These are phyloP conservation scores for Ilyonectria mors-panacis DNA, from an alignment of 2,329 filamentous ascomycete genomes.

Conservation along the genomic window DNA sequence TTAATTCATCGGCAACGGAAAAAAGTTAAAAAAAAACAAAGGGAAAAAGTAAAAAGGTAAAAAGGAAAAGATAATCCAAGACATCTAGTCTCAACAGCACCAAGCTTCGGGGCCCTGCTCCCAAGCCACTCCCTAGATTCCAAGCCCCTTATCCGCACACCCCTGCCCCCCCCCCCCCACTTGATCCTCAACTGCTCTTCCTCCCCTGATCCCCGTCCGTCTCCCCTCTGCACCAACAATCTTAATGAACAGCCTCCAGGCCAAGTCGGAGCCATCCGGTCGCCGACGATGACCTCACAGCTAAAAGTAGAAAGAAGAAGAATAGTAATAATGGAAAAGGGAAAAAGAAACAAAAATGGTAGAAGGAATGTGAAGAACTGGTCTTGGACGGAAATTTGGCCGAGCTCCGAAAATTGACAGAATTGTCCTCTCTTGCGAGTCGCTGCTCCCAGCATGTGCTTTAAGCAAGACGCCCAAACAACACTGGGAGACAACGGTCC, in stretches of 20 bases:
- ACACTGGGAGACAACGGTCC: conserved; percentile 38
- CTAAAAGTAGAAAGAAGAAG: conserved; percentile 11
- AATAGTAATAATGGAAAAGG: conserved; percentile 30
- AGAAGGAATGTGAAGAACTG: conserved; percentile 19
- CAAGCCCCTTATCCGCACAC: conserved; percentile 22
- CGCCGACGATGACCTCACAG: conserved; percentile 18
- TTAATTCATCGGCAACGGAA: conserved; percentile 20
- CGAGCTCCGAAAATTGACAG: conserved; percentile 39
- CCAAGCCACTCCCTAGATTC: conserved; percentile 29
- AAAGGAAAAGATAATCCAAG: conserved; percentile 11
- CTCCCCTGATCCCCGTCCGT: conserved; percentile 19
- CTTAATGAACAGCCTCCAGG: conserved; percentile 29
- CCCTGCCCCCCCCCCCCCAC: conserved; percentile 32
- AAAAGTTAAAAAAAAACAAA: conserved; percentile 11
- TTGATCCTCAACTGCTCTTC: conserved; percentile 7
- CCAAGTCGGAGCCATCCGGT: conserved; percentile 21
- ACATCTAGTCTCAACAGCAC: conserved; percentile 29
- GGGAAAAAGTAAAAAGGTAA: conserved; percentile 6
- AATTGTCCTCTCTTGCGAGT: conserved; percentile 42
- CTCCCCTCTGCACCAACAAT: conserved; percentile 25
- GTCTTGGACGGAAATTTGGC: conserved; percentile 9
- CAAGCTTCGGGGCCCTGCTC: conserved; percentile 32
- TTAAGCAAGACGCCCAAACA: conserved; percentile 27
- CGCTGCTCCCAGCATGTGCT: conserved; percentile 31
- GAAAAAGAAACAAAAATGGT: conserved; percentile 23